Evolutionary conservation across 1,139 yeast genomes (phyloP).

Genomic region (Meyerozyma athensensis): DNA sequence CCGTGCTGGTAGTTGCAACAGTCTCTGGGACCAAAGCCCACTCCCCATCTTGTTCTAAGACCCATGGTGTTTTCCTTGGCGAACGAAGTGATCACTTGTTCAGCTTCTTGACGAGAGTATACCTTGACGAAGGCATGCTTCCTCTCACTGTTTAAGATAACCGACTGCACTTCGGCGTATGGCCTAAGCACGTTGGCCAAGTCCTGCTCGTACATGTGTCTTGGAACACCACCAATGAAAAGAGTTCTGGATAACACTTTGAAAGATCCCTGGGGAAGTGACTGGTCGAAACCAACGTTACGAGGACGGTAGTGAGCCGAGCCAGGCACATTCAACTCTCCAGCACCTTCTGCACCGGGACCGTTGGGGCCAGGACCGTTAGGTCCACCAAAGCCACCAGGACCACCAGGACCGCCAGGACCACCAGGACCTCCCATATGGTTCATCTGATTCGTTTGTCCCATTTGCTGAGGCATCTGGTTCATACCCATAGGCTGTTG

Average conservation of each 20-base stretch:
- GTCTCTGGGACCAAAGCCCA: conserved; percentile 97
- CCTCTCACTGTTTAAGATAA: conserved; percentile 79
- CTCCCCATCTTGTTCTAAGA: conserved; percentile 95
- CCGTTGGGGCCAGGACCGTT: neutral
- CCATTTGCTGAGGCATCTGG: too few relatives aligned
- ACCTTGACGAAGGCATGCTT: conserved; percentile 96
- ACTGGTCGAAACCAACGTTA: conserved; percentile 62
- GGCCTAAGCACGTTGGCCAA: conserved; percentile 68
- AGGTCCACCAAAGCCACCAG: conserved; percentile 23
- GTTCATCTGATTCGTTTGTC: conserved; percentile 7
- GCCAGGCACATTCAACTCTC: conserved; percentile 64
- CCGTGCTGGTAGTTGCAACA: conserved; percentile 95
- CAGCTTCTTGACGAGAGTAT: conserved; percentile 94
- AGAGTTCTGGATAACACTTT: conserved; percentile 86
- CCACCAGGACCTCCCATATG: conserved; percentile 5
- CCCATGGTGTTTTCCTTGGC: conserved; percentile 47
- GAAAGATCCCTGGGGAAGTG: conserved; percentile 74
- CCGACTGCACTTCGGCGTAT: conserved; percentile 92
- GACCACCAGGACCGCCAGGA: conserved; percentile 5
- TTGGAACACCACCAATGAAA: conserved; percentile 91
- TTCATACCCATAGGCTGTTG: too few relatives aligned
- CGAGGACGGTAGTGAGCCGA: conserved; percentile 72
- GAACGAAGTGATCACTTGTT: conserved; percentile 59
- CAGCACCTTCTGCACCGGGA: conserved; percentile 14
- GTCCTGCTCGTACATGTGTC: conserved; percentile 70